Base-by-base conservation (phyloP, 2,329 filamentous ascomycete genomes). In the Rhynchosporium agropyri region DNA sequence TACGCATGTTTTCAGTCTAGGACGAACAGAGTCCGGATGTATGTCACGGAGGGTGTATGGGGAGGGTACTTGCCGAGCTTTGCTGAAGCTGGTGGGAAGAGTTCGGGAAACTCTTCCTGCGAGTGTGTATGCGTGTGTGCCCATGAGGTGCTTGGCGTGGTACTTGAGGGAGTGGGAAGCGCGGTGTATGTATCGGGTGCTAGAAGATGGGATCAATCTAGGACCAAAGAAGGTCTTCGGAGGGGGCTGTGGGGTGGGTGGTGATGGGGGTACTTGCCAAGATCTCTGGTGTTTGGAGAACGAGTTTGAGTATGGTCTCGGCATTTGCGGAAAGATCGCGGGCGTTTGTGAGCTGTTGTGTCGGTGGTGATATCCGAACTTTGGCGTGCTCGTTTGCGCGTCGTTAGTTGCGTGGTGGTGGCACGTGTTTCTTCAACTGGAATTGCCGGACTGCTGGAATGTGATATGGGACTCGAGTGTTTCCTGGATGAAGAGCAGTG, bases 231-330 rank as follows among this genome's bases (percentile, higher is more conserved):
- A 84, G 80, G 79, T 83, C 81, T 80, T 81, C 81, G 74, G 70
- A 68, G 77, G 71, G 74, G 72, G 66, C 64, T 65, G 69, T 65
- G 70, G 70, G 72, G 75, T 77, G 77, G 76, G 72, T 79, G 76
- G 72, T 79, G 80, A 82, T 76, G 73, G 82, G 81, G 56, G 26
- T 64, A 67, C 92, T 89, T 91, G 90, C 93, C 93, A 76, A 97
- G 85, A 80, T 96, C 91, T 76, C 94, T 90, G 77, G 95, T 92
- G 76, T 28, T 48, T 48, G 50, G 57, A 9, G 29, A 96, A 92
- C 74, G 89, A 94, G 74, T 95, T 43, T 15, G 89, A 94, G 74
- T 94, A 43, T 15, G 56, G 15, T 15, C 26, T 15, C 13, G 28
- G 28, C 31, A 1, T 43, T 40, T 31, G 48, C 13, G 46, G 31